Evolutionary conservation across 169 alveolate species (phyloP).

Genomic region (Cryptosporidium ubiquitum): DNA sequence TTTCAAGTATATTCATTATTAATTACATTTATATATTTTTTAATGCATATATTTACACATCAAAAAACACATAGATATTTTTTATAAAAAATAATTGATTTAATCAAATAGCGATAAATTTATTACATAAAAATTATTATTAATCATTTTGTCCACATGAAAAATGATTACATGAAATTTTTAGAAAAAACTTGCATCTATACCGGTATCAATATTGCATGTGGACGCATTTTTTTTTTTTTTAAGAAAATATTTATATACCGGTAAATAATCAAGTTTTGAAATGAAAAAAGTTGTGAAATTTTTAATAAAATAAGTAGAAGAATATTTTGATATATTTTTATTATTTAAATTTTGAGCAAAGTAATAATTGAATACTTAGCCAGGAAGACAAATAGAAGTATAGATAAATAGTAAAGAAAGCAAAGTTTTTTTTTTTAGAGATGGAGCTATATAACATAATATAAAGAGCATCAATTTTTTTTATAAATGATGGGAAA

Average conservation of each 20-base stretch:
- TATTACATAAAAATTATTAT: neutral
- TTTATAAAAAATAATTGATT: neutral
- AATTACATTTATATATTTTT: too few species aligned
- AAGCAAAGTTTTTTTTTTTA: neutral
- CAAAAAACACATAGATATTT: neutral
- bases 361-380: too few species aligned
- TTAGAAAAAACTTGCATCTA: slow-evolving; percentile 11
- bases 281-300: neutral
- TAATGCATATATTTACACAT: neutral
- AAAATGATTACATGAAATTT: neutral
- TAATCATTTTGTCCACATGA: slow-evolving; percentile 11
- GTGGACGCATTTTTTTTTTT: slow-evolving; percentile 3
- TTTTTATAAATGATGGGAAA: neutral
- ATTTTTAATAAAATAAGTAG: neutral
- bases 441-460: neutral
- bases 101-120: neutral
- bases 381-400: too few species aligned
- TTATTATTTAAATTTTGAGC: too few species aligned
- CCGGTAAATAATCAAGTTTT: neutral
- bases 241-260: neutral
- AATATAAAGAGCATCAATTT: neutral
- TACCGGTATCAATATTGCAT: slow-evolving; percentile 32
- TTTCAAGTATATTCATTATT: neutral
- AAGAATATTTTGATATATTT: too few species aligned
- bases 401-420: neutral